A percentile compares a stretch with the other conserved stretches of the same genome.
These are phyloP conservation scores for Trametes villosa DNA, from an alignment of 768 basidiomycete genomes.

Conservation along the genomic window DNA sequence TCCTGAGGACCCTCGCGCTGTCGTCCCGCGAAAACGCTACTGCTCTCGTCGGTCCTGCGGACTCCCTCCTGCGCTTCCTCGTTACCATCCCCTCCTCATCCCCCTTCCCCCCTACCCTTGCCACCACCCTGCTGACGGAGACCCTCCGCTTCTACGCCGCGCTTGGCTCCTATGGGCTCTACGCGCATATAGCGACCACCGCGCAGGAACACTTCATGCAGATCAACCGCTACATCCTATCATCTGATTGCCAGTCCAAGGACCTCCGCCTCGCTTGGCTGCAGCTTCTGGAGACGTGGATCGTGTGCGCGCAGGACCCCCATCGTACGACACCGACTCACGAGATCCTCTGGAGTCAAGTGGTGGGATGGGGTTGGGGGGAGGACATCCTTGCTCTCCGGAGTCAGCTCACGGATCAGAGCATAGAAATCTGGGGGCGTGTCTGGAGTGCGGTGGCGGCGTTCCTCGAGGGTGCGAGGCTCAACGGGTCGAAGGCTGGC, in stretches of 20 bases:
- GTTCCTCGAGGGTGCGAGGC: conserved; percentile 77
- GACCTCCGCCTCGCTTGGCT: conserved; percentile 56
- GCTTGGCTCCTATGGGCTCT: conserved; percentile 81
- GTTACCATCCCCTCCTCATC: conserved; percentile 54
- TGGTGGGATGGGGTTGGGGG: conserved; percentile 79
- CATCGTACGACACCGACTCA: conserved; percentile 86
- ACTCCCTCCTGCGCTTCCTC: conserved; percentile 75
- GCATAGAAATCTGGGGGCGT: conserved; percentile 37
- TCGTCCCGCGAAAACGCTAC: conserved; percentile 74
- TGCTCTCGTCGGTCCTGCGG: conserved; percentile 56
- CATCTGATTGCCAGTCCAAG: conserved; percentile 40
- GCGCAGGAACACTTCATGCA: conserved; percentile 58
- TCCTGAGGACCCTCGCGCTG: conserved; percentile 59
- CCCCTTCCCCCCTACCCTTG: conserved; percentile 40
- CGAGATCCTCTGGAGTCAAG: conserved; percentile 88
- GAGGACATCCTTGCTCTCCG: conserved; percentile 53
- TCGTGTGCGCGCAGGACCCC: conserved; percentile 84
- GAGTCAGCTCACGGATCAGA: conserved; percentile 37
- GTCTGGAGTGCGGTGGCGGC: conserved; percentile 60
- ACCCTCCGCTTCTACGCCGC: conserved; percentile 67
- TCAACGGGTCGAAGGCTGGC: conserved; percentile 73
- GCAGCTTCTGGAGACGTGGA: conserved; percentile 71
- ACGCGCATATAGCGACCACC: conserved; percentile 67
- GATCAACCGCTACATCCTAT: conserved; percentile 52
- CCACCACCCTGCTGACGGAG: conserved; percentile 52